Evolutionary conservation across 164 flowering plant genomes (phyloP).

Genomic region (Stephania cephalantha): DNA sequence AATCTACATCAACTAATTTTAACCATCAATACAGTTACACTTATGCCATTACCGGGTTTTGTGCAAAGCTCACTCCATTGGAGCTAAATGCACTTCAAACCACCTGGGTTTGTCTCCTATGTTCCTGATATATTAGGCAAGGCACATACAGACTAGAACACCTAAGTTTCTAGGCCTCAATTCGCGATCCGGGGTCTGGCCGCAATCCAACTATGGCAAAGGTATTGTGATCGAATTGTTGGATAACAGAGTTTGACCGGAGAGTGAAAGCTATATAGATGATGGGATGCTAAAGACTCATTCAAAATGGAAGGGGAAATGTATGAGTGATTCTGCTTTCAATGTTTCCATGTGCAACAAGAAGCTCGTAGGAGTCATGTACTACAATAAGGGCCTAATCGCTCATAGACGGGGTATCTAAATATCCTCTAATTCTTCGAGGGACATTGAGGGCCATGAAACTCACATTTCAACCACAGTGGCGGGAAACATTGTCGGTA

Average conservation of each 20-base stretch:
- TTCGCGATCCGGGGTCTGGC: conserved; percentile 8
- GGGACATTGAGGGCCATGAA: conserved; percentile 1
- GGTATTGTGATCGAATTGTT: conserved; percentile 16
- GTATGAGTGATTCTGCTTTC: conserved; percentile 4
- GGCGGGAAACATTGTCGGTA: not conserved
- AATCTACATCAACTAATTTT: not conserved
- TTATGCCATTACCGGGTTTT: not conserved
- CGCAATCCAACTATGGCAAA: conserved; percentile 10
- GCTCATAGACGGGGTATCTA: not conserved
- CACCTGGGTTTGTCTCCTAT: conserved; percentile 3
- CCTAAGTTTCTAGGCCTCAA: conserved; percentile 14
- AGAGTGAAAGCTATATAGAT: conserved; percentile 17
- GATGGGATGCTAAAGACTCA: conserved; percentile 10
- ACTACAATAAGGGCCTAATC: not conserved
- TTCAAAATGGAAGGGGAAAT: conserved; percentile 13
- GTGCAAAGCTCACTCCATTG: conserved; percentile 6
- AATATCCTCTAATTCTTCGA: not conserved
- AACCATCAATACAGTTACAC: not conserved
- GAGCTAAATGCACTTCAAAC: conserved; percentile 6
- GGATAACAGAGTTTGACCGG: conserved; percentile 21
- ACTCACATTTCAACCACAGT: conserved; percentile 5
- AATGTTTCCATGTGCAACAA: conserved; percentile 9
- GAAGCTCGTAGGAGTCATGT: not conserved
- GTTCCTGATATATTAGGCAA: conserved; percentile 1
- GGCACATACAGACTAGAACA: conserved; percentile 7